Percentiles rank a stretch among this genome's conserved stretches.
Evolutionary conservation across 2,329 filamentous ascomycete genomes (phyloP).

Genomic region (Sclerotinia minor): DNA sequence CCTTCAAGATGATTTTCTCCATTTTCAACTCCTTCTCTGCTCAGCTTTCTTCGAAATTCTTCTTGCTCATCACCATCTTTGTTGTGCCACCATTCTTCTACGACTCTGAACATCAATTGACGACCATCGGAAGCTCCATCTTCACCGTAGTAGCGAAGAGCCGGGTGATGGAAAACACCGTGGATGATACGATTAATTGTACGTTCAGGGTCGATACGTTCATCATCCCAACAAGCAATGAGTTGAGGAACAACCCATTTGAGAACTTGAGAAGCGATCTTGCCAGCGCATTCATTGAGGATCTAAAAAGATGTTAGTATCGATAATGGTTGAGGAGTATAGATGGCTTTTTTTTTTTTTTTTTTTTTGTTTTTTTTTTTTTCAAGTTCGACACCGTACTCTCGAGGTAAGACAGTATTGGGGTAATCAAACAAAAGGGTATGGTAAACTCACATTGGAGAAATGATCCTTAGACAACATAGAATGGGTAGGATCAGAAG

Average conservation of each 20-base stretch:
- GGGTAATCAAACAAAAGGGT: not conserved
- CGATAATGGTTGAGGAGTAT: too few relatives aligned
- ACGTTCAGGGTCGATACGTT: slow-evolving; percentile 65
- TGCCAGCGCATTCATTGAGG: slow-evolving; percentile 85
- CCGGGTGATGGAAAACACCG: slow-evolving; percentile 86
- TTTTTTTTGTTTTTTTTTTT: too few relatives aligned
- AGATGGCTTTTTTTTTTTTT: too few relatives aligned
- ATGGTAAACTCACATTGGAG: slow-evolving; percentile 42
- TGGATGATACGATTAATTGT: slow-evolving; percentile 74
- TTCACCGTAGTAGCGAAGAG: slow-evolving; percentile 67
- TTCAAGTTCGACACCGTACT: not conserved
- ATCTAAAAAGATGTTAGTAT: slow-evolving; percentile 44
- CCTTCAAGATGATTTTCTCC: slow-evolving; percentile 86
- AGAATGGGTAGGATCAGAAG: slow-evolving; percentile 83
- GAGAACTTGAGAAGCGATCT: slow-evolving; percentile 74
- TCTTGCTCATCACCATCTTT: slow-evolving; percentile 63
- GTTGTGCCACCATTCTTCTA: slow-evolving; percentile 79
- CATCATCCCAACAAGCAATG: slow-evolving; percentile 84
- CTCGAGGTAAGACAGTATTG: not conserved
- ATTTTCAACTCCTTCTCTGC: slow-evolving; percentile 71
- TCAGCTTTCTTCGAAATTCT: slow-evolving; percentile 72
- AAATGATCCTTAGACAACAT: slow-evolving; percentile 98
- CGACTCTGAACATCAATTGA: slow-evolving; percentile 72
- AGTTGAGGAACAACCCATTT: slow-evolving; percentile 87
- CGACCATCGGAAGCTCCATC: slow-evolving; percentile 74